phyloP scores from a whole-genome alignment of 352 stramenopile genomes.

The Globisporangium parvum region DNA sequence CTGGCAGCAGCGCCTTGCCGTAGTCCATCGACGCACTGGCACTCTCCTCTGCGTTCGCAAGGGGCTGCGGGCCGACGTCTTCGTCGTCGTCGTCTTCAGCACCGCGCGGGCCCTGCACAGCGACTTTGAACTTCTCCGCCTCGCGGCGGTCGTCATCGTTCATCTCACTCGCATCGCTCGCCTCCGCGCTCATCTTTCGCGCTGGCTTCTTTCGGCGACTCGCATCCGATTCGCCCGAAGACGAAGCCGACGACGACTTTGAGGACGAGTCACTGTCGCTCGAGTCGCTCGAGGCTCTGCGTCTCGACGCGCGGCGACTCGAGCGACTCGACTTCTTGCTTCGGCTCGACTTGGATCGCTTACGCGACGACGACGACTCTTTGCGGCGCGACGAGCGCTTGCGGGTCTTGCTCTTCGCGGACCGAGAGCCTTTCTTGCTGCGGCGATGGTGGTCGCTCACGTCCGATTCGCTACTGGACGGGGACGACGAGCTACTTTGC shows the following conservation, averaged over 20 bases:
- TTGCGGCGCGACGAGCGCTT: slow-evolving; percentile 23
- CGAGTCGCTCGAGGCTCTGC: slow-evolving; percentile 6
- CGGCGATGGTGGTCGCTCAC: slow-evolving; percentile 11
- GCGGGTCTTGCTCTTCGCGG: slow-evolving; percentile 18
- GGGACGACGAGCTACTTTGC: slow-evolving; percentile 3
- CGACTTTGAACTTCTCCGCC: slow-evolving; percentile 84
- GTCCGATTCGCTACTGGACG: slow-evolving; percentile 10
- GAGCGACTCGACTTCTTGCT: slow-evolving; percentile 13
- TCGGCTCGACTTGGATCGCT: slow-evolving; percentile 22
- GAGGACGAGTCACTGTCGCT: slow-evolving; percentile 2
- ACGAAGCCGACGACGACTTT: slow-evolving; percentile 7
- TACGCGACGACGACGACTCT: slow-evolving; percentile 17
- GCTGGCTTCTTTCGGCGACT: slow-evolving; percentile 19
- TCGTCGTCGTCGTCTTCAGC: slow-evolving; percentile 73
- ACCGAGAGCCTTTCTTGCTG: slow-evolving; percentile 14
- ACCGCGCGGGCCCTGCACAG: slow-evolving; percentile 61
- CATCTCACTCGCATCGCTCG: slow-evolving; percentile 19
- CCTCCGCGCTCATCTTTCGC: slow-evolving; percentile 12
- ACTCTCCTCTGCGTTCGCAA: slow-evolving; percentile 40
- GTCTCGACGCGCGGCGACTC: slow-evolving; percentile 10
- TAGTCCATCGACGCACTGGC: slow-evolving; percentile 75
- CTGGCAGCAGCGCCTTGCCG: slow-evolving; percentile 90
- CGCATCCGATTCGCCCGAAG: slow-evolving; percentile 9
- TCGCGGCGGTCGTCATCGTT: slow-evolving; percentile 68
- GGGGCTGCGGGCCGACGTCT: slow-evolving; percentile 83